Evolutionary conservation across 768 basidiomycete genomes (phyloP).

Genomic region (Leccinum sublutescens): DNA sequence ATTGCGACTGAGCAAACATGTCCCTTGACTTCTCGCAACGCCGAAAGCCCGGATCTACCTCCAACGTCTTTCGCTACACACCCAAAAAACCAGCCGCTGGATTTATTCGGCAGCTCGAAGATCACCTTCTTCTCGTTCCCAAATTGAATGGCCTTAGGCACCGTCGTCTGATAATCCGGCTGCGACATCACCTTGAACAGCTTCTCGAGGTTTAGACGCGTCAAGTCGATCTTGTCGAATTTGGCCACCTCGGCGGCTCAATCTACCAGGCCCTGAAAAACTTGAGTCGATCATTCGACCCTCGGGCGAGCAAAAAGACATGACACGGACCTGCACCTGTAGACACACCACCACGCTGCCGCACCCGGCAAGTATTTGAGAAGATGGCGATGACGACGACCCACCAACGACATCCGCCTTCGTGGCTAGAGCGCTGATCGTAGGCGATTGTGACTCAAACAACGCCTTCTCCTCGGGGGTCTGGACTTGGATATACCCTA

Average conservation of each 20-base stretch:
- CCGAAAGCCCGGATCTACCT: constrained; percentile 57
- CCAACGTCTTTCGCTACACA: constrained; percentile 20
- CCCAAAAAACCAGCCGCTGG: no score
- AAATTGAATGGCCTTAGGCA: constrained; percentile 42
- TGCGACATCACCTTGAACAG: constrained; percentile 68
- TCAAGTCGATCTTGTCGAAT: constrained; percentile 78
- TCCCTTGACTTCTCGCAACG: constrained; percentile 71
- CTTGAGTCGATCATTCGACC: neutral
- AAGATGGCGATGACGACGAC: no score
- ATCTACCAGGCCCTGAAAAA: constrained; percentile 79
- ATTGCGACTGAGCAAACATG: constrained; percentile 73
- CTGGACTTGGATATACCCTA: no score
- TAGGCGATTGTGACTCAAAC: no score
- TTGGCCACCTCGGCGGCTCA: constrained; percentile 85
- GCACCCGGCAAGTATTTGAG: no score
- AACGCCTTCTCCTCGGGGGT: no score
- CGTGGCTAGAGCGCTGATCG: no score
- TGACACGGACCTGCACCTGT: no score
- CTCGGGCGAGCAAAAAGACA: no score
- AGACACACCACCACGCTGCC: no score
- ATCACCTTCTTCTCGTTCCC: constrained; percentile 56
- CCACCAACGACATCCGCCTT: no score
- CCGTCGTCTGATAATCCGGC: constrained; percentile 74
- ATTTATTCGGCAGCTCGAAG: no score
- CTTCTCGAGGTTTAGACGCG: constrained; percentile 69